These are phyloP conservation scores for Abrus precatorius DNA, from an alignment of 306 rosid species.

Conservation along the genomic window DNA sequence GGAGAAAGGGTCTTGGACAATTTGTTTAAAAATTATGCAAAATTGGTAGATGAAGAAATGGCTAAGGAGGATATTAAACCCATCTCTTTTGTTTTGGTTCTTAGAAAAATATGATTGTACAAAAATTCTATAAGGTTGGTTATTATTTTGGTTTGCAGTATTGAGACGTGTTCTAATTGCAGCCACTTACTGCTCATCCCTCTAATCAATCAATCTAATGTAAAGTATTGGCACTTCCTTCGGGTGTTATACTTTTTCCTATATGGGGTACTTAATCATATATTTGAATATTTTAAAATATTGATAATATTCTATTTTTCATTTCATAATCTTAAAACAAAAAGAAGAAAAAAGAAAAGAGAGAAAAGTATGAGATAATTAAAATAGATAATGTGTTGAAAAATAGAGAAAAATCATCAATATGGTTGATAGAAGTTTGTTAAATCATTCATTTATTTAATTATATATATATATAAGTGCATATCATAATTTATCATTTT, in stretches of 20 bases:
- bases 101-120: constrained; percentile 54
- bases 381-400: too few species aligned
- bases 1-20: constrained; percentile 75
- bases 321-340: too few species aligned
- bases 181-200: constrained; percentile 1
- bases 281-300: background rate
- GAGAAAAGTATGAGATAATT: too few species aligned
- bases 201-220: background rate
- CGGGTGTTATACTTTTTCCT: background rate
- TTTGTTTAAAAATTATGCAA: constrained; percentile 70
- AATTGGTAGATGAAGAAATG: constrained; percentile 68
- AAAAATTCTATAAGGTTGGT: background rate
- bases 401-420: too few species aligned
- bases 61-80: constrained; percentile 70
- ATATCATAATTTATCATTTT: too few species aligned
- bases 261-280: background rate
- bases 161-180: constrained; percentile 21
- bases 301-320: too few species aligned
- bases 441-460: too few species aligned
- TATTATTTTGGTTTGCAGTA: constrained; percentile 28
- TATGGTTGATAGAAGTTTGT: background rate
- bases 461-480: too few species aligned
- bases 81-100: constrained; percentile 67
- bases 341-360: too few species aligned
- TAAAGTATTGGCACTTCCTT: background rate